Percentiles rank a stretch among this genome's conserved stretches.
phyloP scores from a whole-genome alignment of 78 protist species.

The Speleostelium caveatum region DNA sequence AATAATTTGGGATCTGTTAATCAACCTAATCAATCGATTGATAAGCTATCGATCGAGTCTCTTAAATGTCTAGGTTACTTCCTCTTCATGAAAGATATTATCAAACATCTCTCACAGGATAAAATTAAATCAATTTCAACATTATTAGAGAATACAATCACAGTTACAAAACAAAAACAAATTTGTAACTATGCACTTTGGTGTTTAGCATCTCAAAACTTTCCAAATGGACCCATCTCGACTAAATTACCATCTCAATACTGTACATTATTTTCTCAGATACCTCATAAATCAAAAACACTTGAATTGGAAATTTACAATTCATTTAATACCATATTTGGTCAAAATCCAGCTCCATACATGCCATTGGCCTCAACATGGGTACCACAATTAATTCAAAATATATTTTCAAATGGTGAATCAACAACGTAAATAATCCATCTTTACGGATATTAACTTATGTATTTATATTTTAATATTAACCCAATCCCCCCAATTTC shows the following conservation, averaged over 20 bases:
- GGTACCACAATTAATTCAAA: slow-evolving; percentile 29
- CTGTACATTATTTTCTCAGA: not conserved
- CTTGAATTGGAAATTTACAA: slow-evolving; percentile 30
- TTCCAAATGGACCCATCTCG: slow-evolving; percentile 64
- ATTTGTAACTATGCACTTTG: slow-evolving; percentile 64
- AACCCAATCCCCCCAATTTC: not conserved
- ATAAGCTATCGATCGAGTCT: slow-evolving; percentile 36
- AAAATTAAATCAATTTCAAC: slow-evolving; percentile 38
- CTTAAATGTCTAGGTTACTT: slow-evolving; percentile 63
- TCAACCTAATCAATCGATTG: not conserved
- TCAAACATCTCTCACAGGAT: not conserved
- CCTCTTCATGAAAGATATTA: not conserved
- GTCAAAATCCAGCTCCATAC: slow-evolving; percentile 18
- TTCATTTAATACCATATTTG: slow-evolving; percentile 16
- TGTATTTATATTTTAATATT: not conserved
- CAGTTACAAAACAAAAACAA: slow-evolving; percentile 39
- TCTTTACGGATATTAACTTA: not conserved
- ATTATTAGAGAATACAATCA: slow-evolving; percentile 54
- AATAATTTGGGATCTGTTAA: not conserved
- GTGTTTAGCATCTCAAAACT: slow-evolving; percentile 55
- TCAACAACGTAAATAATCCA: not conserved
- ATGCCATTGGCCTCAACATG: not conserved
- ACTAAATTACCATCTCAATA: slow-evolving; percentile 13
- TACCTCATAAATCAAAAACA: slow-evolving; percentile 49
- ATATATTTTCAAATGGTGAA: not conserved